Percentiles rank a stretch among this genome's conserved stretches.
phyloP scores from a whole-genome alignment of 2,329 filamentous ascomycete genomes.

The Monosporascus sp. region DNA sequence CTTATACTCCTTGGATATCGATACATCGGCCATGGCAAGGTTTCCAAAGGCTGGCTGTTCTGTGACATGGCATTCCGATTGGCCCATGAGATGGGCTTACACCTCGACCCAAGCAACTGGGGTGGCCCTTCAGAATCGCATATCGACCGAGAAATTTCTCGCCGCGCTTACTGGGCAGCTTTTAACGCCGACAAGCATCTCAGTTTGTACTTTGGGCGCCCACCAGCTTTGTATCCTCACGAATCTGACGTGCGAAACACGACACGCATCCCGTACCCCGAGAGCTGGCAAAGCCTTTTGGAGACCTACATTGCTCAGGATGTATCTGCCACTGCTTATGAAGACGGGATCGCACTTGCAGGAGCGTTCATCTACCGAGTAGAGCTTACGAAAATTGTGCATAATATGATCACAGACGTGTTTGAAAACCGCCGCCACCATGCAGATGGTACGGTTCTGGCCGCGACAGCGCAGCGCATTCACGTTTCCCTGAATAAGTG shows the following conservation, averaged over 20 bases:
- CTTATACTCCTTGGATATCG: slow-evolving; percentile 40
- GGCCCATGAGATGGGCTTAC: slow-evolving; percentile 47
- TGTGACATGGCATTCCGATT: slow-evolving; percentile 48
- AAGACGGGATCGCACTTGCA: slow-evolving; percentile 39
- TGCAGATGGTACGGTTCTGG: slow-evolving; percentile 34
- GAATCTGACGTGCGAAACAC: slow-evolving; percentile 46
- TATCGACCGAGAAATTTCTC: slow-evolving; percentile 41
- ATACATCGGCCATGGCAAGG: slow-evolving; percentile 41
- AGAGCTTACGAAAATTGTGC: slow-evolving; percentile 43
- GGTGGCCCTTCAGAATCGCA: slow-evolving; percentile 31
- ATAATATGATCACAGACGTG: slow-evolving; percentile 44
- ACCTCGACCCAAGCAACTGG: slow-evolving; percentile 47
- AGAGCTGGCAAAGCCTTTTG: slow-evolving; percentile 41
- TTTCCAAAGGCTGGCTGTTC: slow-evolving; percentile 46
- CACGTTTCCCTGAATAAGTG: slow-evolving; percentile 42
- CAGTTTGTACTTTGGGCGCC: slow-evolving; percentile 45
- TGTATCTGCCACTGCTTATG: slow-evolving; percentile 39
- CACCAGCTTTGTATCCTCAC: slow-evolving; percentile 43
- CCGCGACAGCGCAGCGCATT: slow-evolving; percentile 38
- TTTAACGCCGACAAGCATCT: slow-evolving; percentile 47
- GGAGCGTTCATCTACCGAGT: slow-evolving; percentile 42
- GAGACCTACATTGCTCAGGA: slow-evolving; percentile 42
- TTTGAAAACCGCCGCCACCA: slow-evolving; percentile 42
- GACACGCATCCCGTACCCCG: slow-evolving; percentile 42
- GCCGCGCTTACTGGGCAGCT: slow-evolving; percentile 45